Percentiles rank a stretch among this genome's conserved stretches.
Conservation (phyloP, 2,329 filamentous ascomycete species). For the Epichloe uncinata region DNA sequence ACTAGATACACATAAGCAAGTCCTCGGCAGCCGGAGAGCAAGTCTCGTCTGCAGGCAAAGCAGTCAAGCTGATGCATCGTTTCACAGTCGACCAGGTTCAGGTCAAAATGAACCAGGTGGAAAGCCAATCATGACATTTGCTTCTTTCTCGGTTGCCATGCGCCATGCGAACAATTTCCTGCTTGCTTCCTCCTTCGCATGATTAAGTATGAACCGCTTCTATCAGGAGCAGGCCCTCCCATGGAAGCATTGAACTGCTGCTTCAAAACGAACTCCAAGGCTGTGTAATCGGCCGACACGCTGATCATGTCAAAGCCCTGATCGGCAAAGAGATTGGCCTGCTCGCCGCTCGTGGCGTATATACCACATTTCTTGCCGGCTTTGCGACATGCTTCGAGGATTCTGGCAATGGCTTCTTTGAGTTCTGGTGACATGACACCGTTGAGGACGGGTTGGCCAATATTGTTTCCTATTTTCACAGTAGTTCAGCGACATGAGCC, state of each 20-base stretch:
- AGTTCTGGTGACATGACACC: constrained; percentile 46
- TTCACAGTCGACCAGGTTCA: constrained; percentile 55
- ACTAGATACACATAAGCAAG: constrained; percentile 52
- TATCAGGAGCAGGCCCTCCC: constrained; percentile 23
- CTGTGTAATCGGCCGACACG: constrained; percentile 41
- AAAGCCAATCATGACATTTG: constrained; percentile 11
- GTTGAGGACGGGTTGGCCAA: constrained; percentile 47
- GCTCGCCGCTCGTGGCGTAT: constrained; percentile 41
- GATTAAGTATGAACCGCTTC: constrained; percentile 28
- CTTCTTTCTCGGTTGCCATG: neutral
- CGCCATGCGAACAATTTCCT: no score
- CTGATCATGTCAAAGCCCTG: constrained; percentile 50
- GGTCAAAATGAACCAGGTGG: constrained; percentile 52
- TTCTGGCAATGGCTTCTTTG: constrained; percentile 42
- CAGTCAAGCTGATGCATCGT: constrained; percentile 65
- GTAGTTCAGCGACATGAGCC: neutral
- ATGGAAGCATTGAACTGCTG: constrained; percentile 33
- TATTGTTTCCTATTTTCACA: constrained; percentile 36
- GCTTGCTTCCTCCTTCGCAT: neutral
- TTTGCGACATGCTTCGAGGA: constrained; percentile 42
- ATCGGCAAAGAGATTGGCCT: constrained; percentile 39
- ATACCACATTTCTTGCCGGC: constrained; percentile 56
- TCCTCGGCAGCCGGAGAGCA: constrained; percentile 34
- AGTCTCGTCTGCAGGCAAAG: constrained; percentile 40
- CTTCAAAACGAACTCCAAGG: constrained; percentile 31